Evolutionary conservation across 495 filamentous ascomycete species (phyloP), one percentile per base, ranked within the genome.

Genomic region (Neurospora sp.): DNA sequence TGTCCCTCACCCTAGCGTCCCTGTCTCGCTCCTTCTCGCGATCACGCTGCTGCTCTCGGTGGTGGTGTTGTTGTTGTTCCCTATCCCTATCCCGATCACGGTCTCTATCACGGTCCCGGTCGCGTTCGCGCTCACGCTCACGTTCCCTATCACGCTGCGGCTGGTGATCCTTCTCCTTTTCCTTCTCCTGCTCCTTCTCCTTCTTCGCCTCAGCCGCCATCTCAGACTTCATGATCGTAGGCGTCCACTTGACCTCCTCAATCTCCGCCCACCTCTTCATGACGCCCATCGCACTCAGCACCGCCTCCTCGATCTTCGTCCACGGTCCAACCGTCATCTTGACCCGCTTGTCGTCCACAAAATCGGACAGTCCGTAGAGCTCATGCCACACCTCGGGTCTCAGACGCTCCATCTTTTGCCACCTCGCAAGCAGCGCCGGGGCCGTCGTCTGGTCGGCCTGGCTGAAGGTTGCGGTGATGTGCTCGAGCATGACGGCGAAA

Each of bases 401-500:
- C 40, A 18, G 42, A 59, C 69, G 70, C n/a, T 73, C 78, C 70
- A 68, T 41, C 68, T 71, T 74, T 37, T 41, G 73, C 69, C 76
- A 79, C 53, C 41, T 53, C 7, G 22, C 48, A 40, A 78, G 78
- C 53, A n/a, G 12, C 16, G 14, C 22, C 10, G 68, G 70, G 37
- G 73, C 77, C 18, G n/a, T 46, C 16, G 70, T 48, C 20, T 72
- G 72, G 38, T 80, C 79, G 10, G 78, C 75, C n/a, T 74, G 75
- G 11, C 70, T 73, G 37, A 77, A 80, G 12, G 75, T 74, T 18
- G 75, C 68, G 27, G 75, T 76, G 27, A 83, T 74, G 72, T 84
- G 76, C 73, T 85, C 83, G 20, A 81, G 76, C 38, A 75, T 78
- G 16, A 84, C 46, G 5, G 77, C 81, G 48, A 83, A 76, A 46